Evolutionary conservation across 305 asterid genomes (phyloP).

Genomic region (Plantago lanceolata): DNA sequence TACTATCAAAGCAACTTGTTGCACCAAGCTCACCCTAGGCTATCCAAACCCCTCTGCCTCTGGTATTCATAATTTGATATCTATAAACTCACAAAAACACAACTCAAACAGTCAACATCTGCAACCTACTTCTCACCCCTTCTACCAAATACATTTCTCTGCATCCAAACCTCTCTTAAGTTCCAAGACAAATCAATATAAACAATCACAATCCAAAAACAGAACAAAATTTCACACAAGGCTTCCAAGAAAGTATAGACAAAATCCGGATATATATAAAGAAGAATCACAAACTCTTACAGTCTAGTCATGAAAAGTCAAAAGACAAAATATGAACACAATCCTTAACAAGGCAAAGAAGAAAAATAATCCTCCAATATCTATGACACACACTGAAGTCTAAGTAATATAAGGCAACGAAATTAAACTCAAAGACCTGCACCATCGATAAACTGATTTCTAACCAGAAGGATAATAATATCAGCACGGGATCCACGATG

Average conservation of each 20-base stretch:
- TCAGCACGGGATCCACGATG: conserved; percentile 1
- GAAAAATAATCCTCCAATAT: conserved; percentile 19
- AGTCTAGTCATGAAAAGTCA: neutral
- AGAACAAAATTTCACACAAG: neutral
- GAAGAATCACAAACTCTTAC: neutral
- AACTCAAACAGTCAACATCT: too few species aligned
- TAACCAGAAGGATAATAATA: conserved; percentile 2
- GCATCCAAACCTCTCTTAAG: too few species aligned
- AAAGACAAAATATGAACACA: neutral
- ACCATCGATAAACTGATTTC: conserved; percentile 3
- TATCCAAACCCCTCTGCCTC: too few species aligned
- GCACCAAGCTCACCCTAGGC: too few species aligned
- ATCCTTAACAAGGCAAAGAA: neutral
- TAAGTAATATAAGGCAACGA: conserved; percentile 15
- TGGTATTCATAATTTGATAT: too few species aligned
- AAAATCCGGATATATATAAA: neutral
- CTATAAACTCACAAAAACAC: too few species aligned
- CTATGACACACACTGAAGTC: conserved; percentile 8
- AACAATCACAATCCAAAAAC: too few species aligned
- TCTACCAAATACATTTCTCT: too few species aligned
- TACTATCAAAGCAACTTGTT: too few species aligned
- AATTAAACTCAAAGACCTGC: conserved; percentile 6
- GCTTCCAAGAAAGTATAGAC: neutral
- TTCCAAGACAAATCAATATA: too few species aligned
- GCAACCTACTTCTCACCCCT: too few species aligned